Evolutionary conservation across 2,329 filamentous ascomycete species (phyloP).

Genomic region (Microdochium nivale): DNA sequence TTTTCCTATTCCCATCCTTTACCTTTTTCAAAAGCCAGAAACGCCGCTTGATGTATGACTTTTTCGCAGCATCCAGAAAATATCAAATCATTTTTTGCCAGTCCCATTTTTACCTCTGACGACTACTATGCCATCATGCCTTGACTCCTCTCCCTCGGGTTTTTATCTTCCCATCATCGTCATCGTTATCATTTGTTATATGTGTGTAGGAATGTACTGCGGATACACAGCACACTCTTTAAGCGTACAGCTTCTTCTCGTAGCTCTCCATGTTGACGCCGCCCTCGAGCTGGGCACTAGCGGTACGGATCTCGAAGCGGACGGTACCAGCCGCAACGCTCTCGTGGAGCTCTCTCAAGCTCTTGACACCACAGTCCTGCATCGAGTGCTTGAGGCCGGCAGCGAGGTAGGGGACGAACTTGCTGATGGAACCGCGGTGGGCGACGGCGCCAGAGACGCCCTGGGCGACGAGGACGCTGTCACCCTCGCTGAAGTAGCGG

Average conservation of each 20-base stretch:
- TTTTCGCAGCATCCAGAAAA: background rate
- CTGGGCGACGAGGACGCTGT: slow-evolving; percentile 89
- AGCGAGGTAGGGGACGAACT: slow-evolving; percentile 92
- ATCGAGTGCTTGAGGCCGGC: slow-evolving; percentile 95
- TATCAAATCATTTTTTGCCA: background rate
- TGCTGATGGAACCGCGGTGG: slow-evolving; percentile 77
- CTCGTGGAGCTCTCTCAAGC: slow-evolving; percentile 67
- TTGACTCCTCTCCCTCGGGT: background rate
- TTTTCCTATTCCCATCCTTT: background rate
- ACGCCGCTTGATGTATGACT: background rate
- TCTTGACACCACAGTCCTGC: slow-evolving; percentile 87
- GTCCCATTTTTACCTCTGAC: background rate
- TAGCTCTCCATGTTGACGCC: slow-evolving; percentile 98
- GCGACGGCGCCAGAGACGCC: slow-evolving; percentile 85
- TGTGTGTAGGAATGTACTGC: background rate
- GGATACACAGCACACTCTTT: slow-evolving; percentile 15
- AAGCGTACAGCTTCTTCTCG: slow-evolving; percentile 99
- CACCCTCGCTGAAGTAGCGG: slow-evolving; percentile 96
- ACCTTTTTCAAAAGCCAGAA: background rate
- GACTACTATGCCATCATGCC: background rate
- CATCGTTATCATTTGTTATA: background rate
- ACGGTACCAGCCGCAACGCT: slow-evolving; percentile 66
- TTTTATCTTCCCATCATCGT: background rate
- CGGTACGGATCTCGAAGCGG: slow-evolving; percentile 88
- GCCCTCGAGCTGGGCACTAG: slow-evolving; percentile 91